A percentile compares a stretch with the other conserved stretches of the same genome.
phyloP scores from a whole-genome alignment of 2,329 filamentous ascomycete species.

The Fulvia fulva region DNA sequence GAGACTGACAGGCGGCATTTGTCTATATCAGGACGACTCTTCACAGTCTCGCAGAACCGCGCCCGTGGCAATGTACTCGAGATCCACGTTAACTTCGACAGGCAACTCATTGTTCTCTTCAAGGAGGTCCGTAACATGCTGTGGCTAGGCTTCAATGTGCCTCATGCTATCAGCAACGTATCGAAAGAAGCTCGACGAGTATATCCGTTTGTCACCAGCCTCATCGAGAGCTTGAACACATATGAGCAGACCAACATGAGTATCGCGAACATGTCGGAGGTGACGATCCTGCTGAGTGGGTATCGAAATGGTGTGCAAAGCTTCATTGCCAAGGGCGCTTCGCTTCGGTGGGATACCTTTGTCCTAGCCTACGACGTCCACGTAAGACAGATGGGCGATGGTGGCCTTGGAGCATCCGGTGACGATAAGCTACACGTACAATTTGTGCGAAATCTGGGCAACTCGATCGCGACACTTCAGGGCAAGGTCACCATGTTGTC shows the following conservation, averaged over 20 bases:
- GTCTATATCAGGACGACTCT: slow-evolving; percentile 85
- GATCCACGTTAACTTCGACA: slow-evolving; percentile 91
- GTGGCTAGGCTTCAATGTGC: slow-evolving; percentile 92
- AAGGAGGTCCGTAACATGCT: slow-evolving; percentile 96
- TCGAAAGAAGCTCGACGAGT: slow-evolving; percentile 99
- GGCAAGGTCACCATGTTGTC: slow-evolving; percentile 76
- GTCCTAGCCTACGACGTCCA: slow-evolving; percentile 94
- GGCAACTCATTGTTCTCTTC: slow-evolving; percentile 94
- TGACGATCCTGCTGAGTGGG: slow-evolving; percentile 80
- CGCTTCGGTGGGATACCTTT: slow-evolving; percentile 94
- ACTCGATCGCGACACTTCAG: slow-evolving; percentile 81
- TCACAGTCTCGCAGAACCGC: slow-evolving; percentile 81
- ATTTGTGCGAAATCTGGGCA: slow-evolving; percentile 90
- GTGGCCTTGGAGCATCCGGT: slow-evolving; percentile 16
- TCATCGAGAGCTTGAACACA: slow-evolving; percentile 98
- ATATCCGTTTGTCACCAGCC: slow-evolving; percentile 93
- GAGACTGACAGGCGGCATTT: slow-evolving; percentile 87
- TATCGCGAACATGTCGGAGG: slow-evolving; percentile 80
- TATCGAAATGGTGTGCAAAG: slow-evolving; percentile 87
- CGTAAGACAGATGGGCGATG: slow-evolving; percentile 57
- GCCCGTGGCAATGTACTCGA: slow-evolving; percentile 88
- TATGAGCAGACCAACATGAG: slow-evolving; percentile 82
- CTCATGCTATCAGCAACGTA: slow-evolving; percentile 89
- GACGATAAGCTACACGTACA: slow-evolving; percentile 65
- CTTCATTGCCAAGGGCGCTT: slow-evolving; percentile 80